Conservation (phyloP, 164 flowering plant genomes). For the Stephania cephalantha region DNA sequence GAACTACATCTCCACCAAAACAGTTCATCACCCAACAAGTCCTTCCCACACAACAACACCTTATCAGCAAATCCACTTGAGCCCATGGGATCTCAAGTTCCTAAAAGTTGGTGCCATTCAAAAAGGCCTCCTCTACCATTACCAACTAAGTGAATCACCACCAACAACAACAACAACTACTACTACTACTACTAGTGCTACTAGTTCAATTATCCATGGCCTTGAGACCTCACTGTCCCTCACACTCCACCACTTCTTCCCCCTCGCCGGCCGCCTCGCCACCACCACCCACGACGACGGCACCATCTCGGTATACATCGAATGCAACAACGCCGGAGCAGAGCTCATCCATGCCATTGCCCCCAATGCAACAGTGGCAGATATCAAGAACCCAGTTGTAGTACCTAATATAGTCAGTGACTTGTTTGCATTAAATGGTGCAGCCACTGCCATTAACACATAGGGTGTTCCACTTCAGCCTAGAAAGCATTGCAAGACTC, state of each 20-base stretch:
- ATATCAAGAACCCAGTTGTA: conserved; percentile 1
- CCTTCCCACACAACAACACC: no score
- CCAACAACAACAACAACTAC: neutral
- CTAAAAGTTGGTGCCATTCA: no score
- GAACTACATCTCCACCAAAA: no score
- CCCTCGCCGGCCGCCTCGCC: conserved; percentile 16
- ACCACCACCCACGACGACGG: conserved; percentile 4
- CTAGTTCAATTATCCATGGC: neutral
- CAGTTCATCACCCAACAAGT: no score
- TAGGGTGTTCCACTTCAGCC: conserved; percentile 16
- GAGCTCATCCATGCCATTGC: conserved; percentile 17
- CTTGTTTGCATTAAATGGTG: conserved; percentile 13
- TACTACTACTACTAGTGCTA: neutral
- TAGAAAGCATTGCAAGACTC: conserved; percentile 12
- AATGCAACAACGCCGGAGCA: conserved; percentile 20
- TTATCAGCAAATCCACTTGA: no score
- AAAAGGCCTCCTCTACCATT: neutral
- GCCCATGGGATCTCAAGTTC: no score
- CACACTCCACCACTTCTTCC: conserved; percentile 17
- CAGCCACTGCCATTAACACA: neutral
- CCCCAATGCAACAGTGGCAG: conserved; percentile 3
- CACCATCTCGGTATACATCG: conserved; percentile 12
- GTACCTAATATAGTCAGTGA: conserved; percentile 11
- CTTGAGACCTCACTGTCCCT: conserved; percentile 17
- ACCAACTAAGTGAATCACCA: no score